phyloP scores from a whole-genome alignment of 805 yeast genomes.

The Isabelozyma rhagii region DNA sequence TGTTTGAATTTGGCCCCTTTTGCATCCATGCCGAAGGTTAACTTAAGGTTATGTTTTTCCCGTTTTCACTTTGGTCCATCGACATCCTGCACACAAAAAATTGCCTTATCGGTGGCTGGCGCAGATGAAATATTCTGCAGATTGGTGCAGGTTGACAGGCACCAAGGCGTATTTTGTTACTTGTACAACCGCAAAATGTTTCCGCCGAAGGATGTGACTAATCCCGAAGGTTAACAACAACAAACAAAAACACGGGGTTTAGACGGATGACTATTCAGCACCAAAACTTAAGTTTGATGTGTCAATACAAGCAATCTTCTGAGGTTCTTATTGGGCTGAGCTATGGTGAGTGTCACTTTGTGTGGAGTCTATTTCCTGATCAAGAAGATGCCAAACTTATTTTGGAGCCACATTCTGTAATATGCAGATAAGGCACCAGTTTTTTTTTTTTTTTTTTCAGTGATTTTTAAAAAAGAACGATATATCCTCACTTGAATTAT shows the following conservation, averaged over 20 bases:
- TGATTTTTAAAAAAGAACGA: not conserved
- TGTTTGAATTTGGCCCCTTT: not conserved
- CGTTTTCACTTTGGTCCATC: slow-evolving; percentile 42
- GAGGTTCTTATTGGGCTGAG: too few relatives aligned
- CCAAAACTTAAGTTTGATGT: too few relatives aligned
- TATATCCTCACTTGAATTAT: not conserved
- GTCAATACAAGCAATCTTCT: too few relatives aligned
- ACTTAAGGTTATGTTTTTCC: slow-evolving; percentile 9
- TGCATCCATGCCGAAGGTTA: not conserved
- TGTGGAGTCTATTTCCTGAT: not conserved
- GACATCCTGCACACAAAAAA: not conserved
- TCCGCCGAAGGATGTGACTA: not conserved
- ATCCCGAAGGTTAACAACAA: too few relatives aligned
- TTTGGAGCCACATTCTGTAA: not conserved
- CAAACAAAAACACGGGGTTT: not conserved
- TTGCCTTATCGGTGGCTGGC: not conserved
- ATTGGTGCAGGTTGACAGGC: not conserved
- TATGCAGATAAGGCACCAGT: not conserved
- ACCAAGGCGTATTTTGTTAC: too few relatives aligned
- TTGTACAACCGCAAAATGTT: too few relatives aligned
- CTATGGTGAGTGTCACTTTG: too few relatives aligned
- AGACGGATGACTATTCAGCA: too few relatives aligned
- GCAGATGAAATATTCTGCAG: not conserved
- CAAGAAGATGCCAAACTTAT: not conserved
- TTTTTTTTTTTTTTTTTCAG: too few relatives aligned